Percentiles rank a stretch among this genome's conserved stretches.
phyloP scores from a whole-genome alignment of 768 basidiomycete genomes.

The Russula dissimulans region DNA sequence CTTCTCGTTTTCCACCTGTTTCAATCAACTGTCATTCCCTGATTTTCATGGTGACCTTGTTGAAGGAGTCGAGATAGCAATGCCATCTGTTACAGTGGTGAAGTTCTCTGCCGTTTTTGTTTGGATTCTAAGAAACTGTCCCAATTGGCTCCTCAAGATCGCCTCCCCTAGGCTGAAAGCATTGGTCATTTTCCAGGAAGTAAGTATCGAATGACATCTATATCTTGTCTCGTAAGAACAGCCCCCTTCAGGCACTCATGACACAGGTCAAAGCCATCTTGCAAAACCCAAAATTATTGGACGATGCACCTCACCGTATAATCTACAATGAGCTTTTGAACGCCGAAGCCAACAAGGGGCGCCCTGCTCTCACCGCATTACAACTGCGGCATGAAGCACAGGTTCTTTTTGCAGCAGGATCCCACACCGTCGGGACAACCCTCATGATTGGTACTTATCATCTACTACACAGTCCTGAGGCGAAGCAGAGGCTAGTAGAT shows the following conservation, averaged over 20 bases:
- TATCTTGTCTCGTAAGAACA: too few species aligned
- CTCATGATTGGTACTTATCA: slow-evolving; percentile 9
- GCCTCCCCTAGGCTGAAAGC: not conserved
- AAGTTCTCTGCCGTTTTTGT: not conserved
- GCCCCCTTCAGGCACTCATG: not conserved
- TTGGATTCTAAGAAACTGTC: not conserved
- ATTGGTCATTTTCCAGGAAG: not conserved
- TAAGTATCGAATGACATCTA: not conserved
- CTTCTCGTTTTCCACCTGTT: slow-evolving; percentile 32
- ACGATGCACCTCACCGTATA: slow-evolving; percentile 10
- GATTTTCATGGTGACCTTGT: slow-evolving; percentile 31
- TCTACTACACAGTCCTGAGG: not conserved
- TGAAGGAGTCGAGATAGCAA: slow-evolving; percentile 25
- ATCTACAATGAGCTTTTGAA: slow-evolving; percentile 6
- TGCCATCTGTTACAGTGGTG: slow-evolving; percentile 21
- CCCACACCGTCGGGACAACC: slow-evolving; percentile 7
- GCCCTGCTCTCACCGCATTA: not conserved
- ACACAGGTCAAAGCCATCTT: not conserved
- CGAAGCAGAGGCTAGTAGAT: slow-evolving; percentile 2
- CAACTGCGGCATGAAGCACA: slow-evolving; percentile 4
- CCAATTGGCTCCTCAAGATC: not conserved
- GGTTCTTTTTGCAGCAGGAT: slow-evolving; percentile 10
- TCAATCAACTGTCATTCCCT: slow-evolving; percentile 26
- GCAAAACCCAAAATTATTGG: not conserved
- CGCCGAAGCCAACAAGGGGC: slow-evolving; percentile 4